A percentile compares a stretch with the other conserved stretches of the same genome.
Conservation (phyloP, 1,284 basidiomycete genomes). For the Cutaneotrichosporon arboriforme region DNA sequence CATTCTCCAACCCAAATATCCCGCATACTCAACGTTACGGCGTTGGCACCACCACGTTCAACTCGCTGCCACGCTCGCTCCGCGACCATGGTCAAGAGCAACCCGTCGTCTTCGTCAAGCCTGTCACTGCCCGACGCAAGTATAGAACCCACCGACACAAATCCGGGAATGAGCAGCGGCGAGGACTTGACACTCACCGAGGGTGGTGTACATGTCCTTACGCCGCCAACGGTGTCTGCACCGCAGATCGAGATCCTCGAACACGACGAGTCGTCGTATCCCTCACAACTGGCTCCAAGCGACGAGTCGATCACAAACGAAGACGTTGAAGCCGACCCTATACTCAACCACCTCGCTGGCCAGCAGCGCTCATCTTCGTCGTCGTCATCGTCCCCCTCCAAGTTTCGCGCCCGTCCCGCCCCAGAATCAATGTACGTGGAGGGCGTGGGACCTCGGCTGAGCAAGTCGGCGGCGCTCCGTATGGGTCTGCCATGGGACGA, state of each 20-base stretch:
- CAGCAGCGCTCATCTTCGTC: neutral
- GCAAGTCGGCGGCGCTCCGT: conserved; percentile 31
- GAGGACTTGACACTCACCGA: conserved; percentile 5
- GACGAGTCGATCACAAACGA: conserved; percentile 7
- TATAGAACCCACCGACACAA: too few relatives aligned
- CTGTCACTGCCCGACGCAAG: too few relatives aligned
- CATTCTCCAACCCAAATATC: too few relatives aligned
- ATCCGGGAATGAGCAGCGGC: conserved; percentile 7
- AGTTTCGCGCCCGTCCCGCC: conserved; percentile 29
- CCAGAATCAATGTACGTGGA: conserved; percentile 14
- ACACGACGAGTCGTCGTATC: neutral
- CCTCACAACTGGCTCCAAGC: neutral
- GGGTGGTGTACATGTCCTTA: too few relatives aligned
- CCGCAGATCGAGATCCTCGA: conserved; percentile 1
- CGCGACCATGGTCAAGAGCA: too few relatives aligned
- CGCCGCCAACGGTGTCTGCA: neutral
- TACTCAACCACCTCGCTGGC: conserved; percentile 16
- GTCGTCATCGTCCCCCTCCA: neutral
- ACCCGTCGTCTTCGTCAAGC: too few relatives aligned
- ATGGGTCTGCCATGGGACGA: conserved; percentile 34
- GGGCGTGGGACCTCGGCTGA: conserved; percentile 32
- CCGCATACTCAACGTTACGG: too few relatives aligned
- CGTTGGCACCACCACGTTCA: too few relatives aligned
- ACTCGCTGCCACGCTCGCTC: too few relatives aligned
- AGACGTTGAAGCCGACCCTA: conserved; percentile 24